phyloP scores from a whole-genome alignment of 495 filamentous ascomycete genomes.

The Penicillium antarcticum region DNA sequence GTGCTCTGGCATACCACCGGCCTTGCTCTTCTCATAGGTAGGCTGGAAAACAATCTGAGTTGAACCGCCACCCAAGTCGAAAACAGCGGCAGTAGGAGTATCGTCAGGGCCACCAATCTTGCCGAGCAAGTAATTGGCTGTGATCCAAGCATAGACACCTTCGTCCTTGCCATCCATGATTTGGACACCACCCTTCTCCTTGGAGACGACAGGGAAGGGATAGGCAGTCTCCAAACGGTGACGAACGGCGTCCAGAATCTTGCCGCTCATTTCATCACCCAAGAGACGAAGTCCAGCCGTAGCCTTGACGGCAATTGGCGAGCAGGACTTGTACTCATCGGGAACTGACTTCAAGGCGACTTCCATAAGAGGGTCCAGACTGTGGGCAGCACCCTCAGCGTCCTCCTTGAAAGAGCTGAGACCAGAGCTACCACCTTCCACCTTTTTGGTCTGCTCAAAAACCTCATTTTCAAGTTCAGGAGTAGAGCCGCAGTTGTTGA shows the following conservation, averaged over 20 bases:
- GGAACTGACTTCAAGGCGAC: conserved; percentile 80
- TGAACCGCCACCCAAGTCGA: conserved; percentile 93
- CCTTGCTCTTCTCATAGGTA: conserved; percentile 72
- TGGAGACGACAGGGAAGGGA: conserved; percentile 88
- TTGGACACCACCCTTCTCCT: conserved; percentile 78
- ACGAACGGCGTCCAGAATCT: conserved; percentile 84
- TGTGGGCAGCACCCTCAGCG: conserved; percentile 82
- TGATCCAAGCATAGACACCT: conserved; percentile 99
- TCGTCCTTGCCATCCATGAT: conserved; percentile 97
- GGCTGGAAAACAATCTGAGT: conserved; percentile 98
- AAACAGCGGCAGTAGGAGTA: conserved; percentile 85
- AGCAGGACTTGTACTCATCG: conserved; percentile 80
- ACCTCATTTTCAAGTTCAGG: conserved; percentile 92
- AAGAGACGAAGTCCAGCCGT: conserved; percentile 88
- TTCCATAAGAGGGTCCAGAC: conserved; percentile 82
- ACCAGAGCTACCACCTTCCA: conserved; percentile 66
- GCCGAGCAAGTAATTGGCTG: conserved; percentile 93
- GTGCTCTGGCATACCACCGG: conserved; percentile 84
- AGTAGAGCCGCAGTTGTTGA: conserved; percentile 95
- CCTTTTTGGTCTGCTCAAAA: conserved; percentile 86
- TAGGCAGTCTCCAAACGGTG: conserved; percentile 80
- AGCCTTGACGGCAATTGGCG: conserved; percentile 92
- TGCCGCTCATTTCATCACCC: conserved; percentile 74
- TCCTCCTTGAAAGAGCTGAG: conserved; percentile 82
- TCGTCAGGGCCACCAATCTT: conserved; percentile 94